Evolutionary conservation across 176 grass and related monocot genomes (phyloP).

Genomic region (Avena sativa): DNA sequence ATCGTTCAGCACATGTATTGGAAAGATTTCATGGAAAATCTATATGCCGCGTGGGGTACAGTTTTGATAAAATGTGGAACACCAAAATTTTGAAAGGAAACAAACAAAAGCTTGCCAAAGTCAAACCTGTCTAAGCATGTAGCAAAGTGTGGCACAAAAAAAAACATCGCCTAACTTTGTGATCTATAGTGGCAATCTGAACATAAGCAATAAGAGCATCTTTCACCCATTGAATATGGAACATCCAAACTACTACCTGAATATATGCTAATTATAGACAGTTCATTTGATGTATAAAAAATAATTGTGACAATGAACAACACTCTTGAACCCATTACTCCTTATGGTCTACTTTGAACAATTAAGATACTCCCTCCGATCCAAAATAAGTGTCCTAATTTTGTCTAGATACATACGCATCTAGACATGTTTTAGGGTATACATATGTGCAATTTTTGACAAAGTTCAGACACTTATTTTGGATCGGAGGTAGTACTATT

Average conservation of each 20-base stretch:
- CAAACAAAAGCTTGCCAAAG: not conserved
- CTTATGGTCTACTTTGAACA: not conserved
- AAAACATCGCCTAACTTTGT: not conserved
- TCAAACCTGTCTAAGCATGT: not conserved
- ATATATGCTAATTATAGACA: not conserved
- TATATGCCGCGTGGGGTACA: not conserved
- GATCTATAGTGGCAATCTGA: not conserved
- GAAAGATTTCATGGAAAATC: not conserved
- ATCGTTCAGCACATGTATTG: not conserved
- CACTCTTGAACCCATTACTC: not conserved
- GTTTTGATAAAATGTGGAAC: not conserved
- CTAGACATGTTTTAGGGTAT: too few relatives aligned
- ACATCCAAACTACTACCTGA: not conserved
- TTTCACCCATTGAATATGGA: not conserved
- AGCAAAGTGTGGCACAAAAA: not conserved
- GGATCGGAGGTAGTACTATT: not conserved
- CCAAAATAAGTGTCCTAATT: too few relatives aligned
- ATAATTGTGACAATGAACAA: not conserved
- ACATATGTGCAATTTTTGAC: too few relatives aligned
- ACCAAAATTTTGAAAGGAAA: not conserved
- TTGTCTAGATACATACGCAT: too few relatives aligned
- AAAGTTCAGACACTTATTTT: too few relatives aligned
- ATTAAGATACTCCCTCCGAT: not conserved
- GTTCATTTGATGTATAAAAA: not conserved
- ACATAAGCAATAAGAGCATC: not conserved